These are phyloP conservation scores for Ganoderma lucidum DNA, from an alignment of 1,284 basidiomycete genomes.

Conservation along the genomic window DNA sequence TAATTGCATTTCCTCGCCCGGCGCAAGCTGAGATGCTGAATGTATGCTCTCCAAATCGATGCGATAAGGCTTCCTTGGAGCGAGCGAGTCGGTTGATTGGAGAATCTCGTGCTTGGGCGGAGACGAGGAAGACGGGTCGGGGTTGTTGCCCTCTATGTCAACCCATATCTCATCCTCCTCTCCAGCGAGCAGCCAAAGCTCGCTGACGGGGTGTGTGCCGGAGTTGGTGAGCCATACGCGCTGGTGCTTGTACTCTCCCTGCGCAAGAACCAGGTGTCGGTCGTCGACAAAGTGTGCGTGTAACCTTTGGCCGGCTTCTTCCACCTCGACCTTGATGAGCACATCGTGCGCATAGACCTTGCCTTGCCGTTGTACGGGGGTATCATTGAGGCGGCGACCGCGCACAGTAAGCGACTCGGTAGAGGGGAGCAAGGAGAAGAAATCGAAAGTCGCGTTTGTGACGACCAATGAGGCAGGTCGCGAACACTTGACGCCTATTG, in stretches of 20 bases:
- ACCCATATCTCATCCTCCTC: slow-evolving; percentile 71
- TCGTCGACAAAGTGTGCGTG: slow-evolving; percentile 63
- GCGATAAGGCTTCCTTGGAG: slow-evolving; percentile 52
- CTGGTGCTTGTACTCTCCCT: slow-evolving; percentile 69
- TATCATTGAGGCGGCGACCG: slow-evolving; percentile 75
- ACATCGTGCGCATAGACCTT: slow-evolving; percentile 73
- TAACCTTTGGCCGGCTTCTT: slow-evolving; percentile 66
- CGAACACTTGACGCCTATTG: slow-evolving; percentile 63
- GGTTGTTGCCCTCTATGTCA: slow-evolving; percentile 30
- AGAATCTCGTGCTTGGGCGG: slow-evolving; percentile 45
- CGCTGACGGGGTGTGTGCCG: slow-evolving; percentile 62
- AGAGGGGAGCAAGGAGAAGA: slow-evolving; percentile 70
- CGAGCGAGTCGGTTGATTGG: slow-evolving; percentile 63
- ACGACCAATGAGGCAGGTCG: slow-evolving; percentile 61
- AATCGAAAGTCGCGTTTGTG: slow-evolving; percentile 65
- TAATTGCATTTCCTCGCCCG: slow-evolving; percentile 57
- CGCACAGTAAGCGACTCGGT: slow-evolving; percentile 68
- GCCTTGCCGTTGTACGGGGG: slow-evolving; percentile 68
- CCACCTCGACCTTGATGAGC: slow-evolving; percentile 62
- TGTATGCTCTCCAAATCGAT: slow-evolving; percentile 51
- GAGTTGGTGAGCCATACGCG: slow-evolving; percentile 67
- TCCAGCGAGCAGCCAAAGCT: slow-evolving; percentile 73
- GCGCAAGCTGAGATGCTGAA: slow-evolving; percentile 47
- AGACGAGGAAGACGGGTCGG: slow-evolving; percentile 25
- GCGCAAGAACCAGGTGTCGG: slow-evolving; percentile 55